Evolutionary conservation across 2,329 filamentous ascomycete species (phyloP), one percentile per base, ranked within the genome.

Genomic region (Cadophora malorum): DNA sequence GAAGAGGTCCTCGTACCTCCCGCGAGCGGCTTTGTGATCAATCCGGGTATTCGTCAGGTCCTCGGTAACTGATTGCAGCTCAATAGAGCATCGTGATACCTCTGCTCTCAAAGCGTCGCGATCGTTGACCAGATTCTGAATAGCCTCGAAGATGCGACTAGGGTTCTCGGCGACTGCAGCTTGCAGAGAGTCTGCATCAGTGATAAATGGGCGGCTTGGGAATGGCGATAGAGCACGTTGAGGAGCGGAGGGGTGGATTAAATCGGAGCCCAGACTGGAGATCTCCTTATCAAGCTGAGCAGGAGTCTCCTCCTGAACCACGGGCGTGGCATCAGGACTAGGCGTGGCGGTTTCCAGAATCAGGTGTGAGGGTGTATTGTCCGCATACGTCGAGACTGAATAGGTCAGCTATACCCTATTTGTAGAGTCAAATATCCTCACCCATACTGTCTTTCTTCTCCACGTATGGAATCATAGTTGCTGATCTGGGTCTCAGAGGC

Each of bases 111-210:
- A 19, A 9, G 10, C 19, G 14, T 66, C 67, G 53, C 66, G 68
- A 33, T 68, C 63, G 7, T 66, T 21, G 19, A 66, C 38, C 1
- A 70, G 23, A 4, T 60, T 63, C 10, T 49, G 28, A 5, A 70
- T 50, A 14, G 47, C 38, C 10, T 66, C 52, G 19, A 59, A 70
- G 21, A 66, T 64, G 10, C 41, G 35, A 14, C 41, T 31, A 3
- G 68, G 38, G 33, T 67, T 21, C 8, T 45, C 5, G 1, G 60
- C n/a, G 16, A 66, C 63, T 1, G 68, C 68, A 10, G 6, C 33
- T 31, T 50, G 50, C 1, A 70, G 63, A 8, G 66, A 68, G 8
- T 23, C n/a, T 33, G 63, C 62, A 28, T 70, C 63, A 33, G 53
- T 61, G 12, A 70, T 31, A 12, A 33, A 38, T 28, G 68, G 60